Base-by-base conservation (phyloP, 352 stramenopile genomes). In the Phytopythium montanum region DNA sequence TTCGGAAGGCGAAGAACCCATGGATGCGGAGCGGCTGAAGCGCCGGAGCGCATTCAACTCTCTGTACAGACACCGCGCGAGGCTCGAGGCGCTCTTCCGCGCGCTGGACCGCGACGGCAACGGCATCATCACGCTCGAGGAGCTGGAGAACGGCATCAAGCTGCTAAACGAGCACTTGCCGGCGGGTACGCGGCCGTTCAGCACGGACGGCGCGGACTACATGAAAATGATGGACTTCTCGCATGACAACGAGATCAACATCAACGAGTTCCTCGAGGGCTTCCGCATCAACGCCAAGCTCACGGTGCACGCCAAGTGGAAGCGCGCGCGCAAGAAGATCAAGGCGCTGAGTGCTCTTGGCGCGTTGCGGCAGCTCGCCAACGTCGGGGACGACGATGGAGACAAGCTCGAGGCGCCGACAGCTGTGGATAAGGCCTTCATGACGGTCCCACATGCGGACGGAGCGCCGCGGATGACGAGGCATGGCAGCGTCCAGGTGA, bases 191-290 rank as follows among this genome's bases (percentile, higher is more conserved):
- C 87, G 90, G 59, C 70, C 78, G 9, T 93, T 93, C 54, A 84
- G 66, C 33, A 86, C 77, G 21, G 87, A 88, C 25, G 74, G 79
- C 23, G 65, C 78, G 52, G 84, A 93, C 56, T 80, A 91, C 50
- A 95, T 95, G 85, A 69, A 70, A n/a, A 90, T 89, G 78, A 75
- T 95, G 56, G 85, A 95, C 65, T 92, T 95, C 46, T 88, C 72
- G 31, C 76, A 89, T 61, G 83, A 95, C 62, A 91, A 92, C 52
- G 78, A 92, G 60, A 87, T 95, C 69, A 93, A 95, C 72, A 95
- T 95, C 58, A 95, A 95, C 63, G 85, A 95, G 75, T 95, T 95
- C 60, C 90, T 95, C 78, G 85, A 95, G 54, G 84, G 85, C 54
- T 95, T 95, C 68, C 81, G 85, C 34, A 88, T 95, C 56, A 91